A percentile compares a stretch with the other conserved stretches of the same genome.
Conservation (phyloP, 768 basidiomycete genomes). For the Macrolepiota fuliginosa region DNA sequence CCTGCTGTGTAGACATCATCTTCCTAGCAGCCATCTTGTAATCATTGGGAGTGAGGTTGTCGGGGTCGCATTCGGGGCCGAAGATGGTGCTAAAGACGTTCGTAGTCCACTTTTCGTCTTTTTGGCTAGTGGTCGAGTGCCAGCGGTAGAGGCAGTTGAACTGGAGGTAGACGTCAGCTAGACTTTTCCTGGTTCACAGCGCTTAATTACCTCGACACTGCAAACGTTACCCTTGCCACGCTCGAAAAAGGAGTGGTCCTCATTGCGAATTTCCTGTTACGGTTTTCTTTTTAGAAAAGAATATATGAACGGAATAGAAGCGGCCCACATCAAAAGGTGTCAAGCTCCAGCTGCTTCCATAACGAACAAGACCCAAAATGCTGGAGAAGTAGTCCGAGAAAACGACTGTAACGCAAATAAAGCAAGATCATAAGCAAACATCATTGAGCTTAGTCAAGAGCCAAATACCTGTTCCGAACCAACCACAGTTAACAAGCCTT, state of each 20-base stretch:
- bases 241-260: conserved; percentile 67
- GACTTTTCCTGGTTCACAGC: neutral
- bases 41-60: conserved; percentile 44
- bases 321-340: conserved; percentile 63
- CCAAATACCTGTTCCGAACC: conserved; percentile 60
- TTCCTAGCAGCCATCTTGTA: conserved; percentile 46
- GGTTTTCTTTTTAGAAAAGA: neutral
- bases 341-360: conserved; percentile 76
- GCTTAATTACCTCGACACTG: conserved; percentile 66
- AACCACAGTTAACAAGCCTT: conserved; percentile 73
- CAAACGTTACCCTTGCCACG: conserved; percentile 80
- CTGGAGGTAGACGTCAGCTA: conserved; percentile 29
- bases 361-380: conserved; percentile 75
- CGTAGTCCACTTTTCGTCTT: conserved; percentile 71
- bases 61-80: conserved; percentile 41
- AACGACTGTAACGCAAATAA: conserved; percentile 37
- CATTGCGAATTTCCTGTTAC: conserved; percentile 59
- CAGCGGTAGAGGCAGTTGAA: conserved; percentile 85
- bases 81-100: conserved; percentile 51
- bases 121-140: conserved; percentile 76
- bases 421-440: conserved; percentile 6
- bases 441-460: neutral
- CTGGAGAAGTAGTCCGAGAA: conserved; percentile 82
- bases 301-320: neutral
- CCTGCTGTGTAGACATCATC: conserved; percentile 38